These are phyloP conservation scores for Akebia trifoliata DNA, from an alignment of 164 flowering plant genomes.

Conservation along the genomic window DNA sequence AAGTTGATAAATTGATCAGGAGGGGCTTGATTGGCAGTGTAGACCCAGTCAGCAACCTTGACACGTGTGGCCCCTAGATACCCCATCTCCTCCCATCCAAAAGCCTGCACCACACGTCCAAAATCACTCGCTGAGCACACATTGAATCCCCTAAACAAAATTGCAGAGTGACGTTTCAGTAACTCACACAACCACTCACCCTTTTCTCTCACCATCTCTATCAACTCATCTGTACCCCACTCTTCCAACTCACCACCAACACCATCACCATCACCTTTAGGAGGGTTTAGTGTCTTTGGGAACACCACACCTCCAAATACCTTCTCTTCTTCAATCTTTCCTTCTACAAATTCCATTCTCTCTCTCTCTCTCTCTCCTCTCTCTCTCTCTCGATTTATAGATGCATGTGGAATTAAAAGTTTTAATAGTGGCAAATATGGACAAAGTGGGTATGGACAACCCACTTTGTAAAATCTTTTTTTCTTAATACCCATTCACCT, in stretches of 20 bases:
- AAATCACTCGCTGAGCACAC: slow-evolving; percentile 7
- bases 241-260: neutral
- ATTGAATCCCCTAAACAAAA: slow-evolving; percentile 12
- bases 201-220: slow-evolving; percentile 13
- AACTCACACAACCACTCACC: slow-evolving; percentile 6
- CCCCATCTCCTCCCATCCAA: slow-evolving; percentile 16
- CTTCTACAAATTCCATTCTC: too few relatives aligned
- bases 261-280: too few relatives aligned
- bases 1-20: slow-evolving; percentile 12
- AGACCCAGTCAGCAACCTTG: slow-evolving; percentile 12
- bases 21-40: slow-evolving; percentile 16
- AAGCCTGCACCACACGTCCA: slow-evolving; percentile 13
- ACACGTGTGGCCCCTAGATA: slow-evolving; percentile 6
- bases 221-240: neutral
- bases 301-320: slow-evolving; percentile 13
- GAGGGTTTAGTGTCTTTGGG: slow-evolving; percentile 12
- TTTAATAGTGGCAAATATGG: too few relatives aligned
- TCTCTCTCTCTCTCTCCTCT: too few relatives aligned
- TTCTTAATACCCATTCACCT: too few relatives aligned
- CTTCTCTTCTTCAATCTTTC: too few relatives aligned
- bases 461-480: too few relatives aligned
- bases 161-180: slow-evolving; percentile 7
- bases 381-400: too few relatives aligned
- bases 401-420: too few relatives aligned
- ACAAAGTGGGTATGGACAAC: too few relatives aligned